Evolutionary conservation across 805 yeast genomes (phyloP), one percentile per base, ranked within the genome.

Genomic region (Yarrowia osloensis): DNA sequence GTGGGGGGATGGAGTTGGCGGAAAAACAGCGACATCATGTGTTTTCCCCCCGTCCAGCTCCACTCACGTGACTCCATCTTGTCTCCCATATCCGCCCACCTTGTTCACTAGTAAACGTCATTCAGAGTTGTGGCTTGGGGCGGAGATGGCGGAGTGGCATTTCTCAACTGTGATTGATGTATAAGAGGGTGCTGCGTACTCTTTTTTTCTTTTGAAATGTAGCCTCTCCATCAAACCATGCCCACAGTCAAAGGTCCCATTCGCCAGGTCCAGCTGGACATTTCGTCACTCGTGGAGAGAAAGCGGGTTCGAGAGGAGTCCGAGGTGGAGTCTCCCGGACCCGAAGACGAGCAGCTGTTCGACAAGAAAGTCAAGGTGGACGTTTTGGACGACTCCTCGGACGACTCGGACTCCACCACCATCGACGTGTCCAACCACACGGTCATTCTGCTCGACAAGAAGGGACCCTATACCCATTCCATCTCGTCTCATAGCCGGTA

Each of bases 101-200:
- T 39, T n/a, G 42, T 39, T 9, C 42, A 40, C 9, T 28, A 8
- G 31, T 8, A 28, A n/a, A 57, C 63, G 47, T 29, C 63, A 39
- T 57, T 35, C 46, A 54, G 49, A 39, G 35, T 57, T 57, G 63
- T 57, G 63, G 63, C 63, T 57, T 57, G 63, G 33, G 26, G 44
- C 61, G 61, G 61, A 54, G 61, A 54, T 54, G 61, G 61, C 61
- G 61, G 61, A 54, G 44, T 17, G 28, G 37, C 29, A 31, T 33
- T 31, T 31, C 13, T 22, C 33, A 29, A 49, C n/a, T 24, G n/a
- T 29, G 55, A 8, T 8, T 15, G 2, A 1, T 4, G 42, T 50
- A 50, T 50, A 50, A 50, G 40, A 31, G 12, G 39, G 28, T 4
- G 6, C 40, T 12, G n/a, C n/a, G n/a, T n/a, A n/a, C n/a, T n/a